phyloP scores from a whole-genome alignment of 2,329 filamentous ascomycete species.

The Helminthosporium solani region DNA sequence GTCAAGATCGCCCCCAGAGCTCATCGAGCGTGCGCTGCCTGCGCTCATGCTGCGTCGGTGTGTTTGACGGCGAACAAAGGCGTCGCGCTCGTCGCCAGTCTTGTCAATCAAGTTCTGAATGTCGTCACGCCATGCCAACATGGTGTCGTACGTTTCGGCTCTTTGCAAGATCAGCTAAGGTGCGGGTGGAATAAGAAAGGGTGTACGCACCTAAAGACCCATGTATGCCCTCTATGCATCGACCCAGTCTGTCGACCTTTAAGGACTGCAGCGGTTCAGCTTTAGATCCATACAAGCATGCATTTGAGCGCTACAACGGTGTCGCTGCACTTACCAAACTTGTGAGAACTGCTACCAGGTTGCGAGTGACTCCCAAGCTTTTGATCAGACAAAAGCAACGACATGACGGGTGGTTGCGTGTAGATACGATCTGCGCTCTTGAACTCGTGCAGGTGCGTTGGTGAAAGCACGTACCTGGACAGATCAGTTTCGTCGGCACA shows the following conservation, averaged over 20 bases:
- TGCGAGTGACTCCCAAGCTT: conserved; percentile 91
- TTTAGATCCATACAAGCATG: neutral
- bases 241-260: conserved; percentile 92
- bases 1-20: conserved; percentile 37
- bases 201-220: conserved; percentile 56
- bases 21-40: conserved; percentile 55
- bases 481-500: conserved; percentile 9
- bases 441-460: conserved; percentile 97
- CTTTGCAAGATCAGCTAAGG: conserved; percentile 23
- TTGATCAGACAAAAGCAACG: conserved; percentile 89
- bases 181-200: neutral
- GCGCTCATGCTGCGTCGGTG: conserved; percentile 78
- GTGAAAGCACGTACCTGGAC: conserved; percentile 85
- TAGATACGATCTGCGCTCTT: conserved; percentile 91
- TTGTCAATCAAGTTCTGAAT: conserved; percentile 88
- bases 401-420: conserved; percentile 89
- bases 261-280: conserved; percentile 54
- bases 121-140: conserved; percentile 96
- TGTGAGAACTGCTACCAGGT: conserved; percentile 82
- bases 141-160: conserved; percentile 77
- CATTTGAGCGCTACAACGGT: neutral
- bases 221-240: conserved; percentile 78
- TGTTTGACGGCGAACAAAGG: conserved; percentile 69
- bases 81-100: conserved; percentile 81
- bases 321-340: conserved; percentile 62